phyloP scores from a whole-genome alignment of 768 basidiomycete genomes.

The Multifurca ochricompacta region DNA sequence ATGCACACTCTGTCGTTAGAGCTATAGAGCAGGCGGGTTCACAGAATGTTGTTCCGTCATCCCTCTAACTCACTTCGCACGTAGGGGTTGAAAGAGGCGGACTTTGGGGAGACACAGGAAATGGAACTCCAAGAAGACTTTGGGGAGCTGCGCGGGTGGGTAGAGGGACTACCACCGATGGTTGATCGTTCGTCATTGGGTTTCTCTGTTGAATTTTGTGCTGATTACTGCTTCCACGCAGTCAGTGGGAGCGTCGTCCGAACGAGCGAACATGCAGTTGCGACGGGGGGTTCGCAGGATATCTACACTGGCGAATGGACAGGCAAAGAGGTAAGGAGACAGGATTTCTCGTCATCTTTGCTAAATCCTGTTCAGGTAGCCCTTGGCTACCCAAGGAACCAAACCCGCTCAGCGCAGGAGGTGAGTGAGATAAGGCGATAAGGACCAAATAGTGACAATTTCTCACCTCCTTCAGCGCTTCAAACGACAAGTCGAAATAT shows the following conservation, averaged over 20 bases:
- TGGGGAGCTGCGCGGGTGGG: slow-evolving; percentile 13
- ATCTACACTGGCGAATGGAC: slow-evolving; percentile 18
- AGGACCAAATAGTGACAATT: not conserved
- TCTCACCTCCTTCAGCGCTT: slow-evolving; percentile 8
- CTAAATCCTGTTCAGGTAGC: not conserved
- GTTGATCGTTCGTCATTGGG: slow-evolving; percentile 13
- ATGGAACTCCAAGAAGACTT: slow-evolving; percentile 16
- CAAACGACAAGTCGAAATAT: slow-evolving; percentile 16
- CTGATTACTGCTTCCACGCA: not conserved
- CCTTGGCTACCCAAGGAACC: slow-evolving; percentile 11
- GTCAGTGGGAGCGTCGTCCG: slow-evolving; percentile 10
- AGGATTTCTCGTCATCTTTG: not conserved
- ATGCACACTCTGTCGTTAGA: slow-evolving; percentile 8
- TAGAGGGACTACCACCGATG: slow-evolving; percentile 16
- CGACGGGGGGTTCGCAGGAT: slow-evolving; percentile 13
- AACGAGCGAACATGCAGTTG: slow-evolving; percentile 12
- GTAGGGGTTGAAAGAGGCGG: slow-evolving; percentile 9
- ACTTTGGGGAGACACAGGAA: slow-evolving; percentile 12
- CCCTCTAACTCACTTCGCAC: not conserved
- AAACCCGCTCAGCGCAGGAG: slow-evolving; percentile 8
- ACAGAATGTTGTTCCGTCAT: not conserved
- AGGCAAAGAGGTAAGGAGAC: slow-evolving; percentile 1
- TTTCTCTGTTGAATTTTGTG: not conserved
- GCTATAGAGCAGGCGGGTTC: slow-evolving; percentile 18
- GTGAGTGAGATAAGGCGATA: slow-evolving; percentile 6